Base-by-base conservation (phyloP, 2,329 filamentous ascomycete genomes). In the Mycosphaerella sp. region DNA sequence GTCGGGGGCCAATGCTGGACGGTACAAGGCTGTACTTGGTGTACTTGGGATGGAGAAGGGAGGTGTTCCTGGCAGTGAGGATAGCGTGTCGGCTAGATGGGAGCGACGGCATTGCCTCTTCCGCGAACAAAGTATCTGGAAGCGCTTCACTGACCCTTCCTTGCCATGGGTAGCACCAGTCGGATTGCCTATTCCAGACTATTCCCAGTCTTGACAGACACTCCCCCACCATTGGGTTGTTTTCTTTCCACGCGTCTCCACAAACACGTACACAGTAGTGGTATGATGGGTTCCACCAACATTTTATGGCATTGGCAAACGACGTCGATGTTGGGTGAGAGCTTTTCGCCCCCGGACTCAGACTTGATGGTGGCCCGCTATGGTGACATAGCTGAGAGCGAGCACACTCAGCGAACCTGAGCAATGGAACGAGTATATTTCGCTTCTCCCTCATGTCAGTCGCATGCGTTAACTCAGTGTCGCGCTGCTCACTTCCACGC, bases 81-180 rank as follows among this genome's bases (percentile, higher is more conserved):
- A 51, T 32, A 50, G 47, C 26, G 23, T 48, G 54, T 50, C 54
- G 50, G 55, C 23, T 38, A 23, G 48, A 39, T 44, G 53, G 50
- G 36, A 36, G 47, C 40, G 34, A 29, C 26, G 23, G 26, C 26
- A 23, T 36, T 58, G 41, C 58, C 51, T 26, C 36, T 34, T 45
- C 31, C 10, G 53, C 48, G 41, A 36, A 31, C 43, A 43, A 49
- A 50, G 58, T 36, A 58, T 50, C 47, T 56, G 41, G 45, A 56
- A 58, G 55, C 58, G 55, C 58, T 38, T 10, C 14, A 44, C 8
- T 31, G 32, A 40, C 40, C 12, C 21, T 7, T 10, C 12, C 21
- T 7, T 10, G 31, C 34, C 41, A 26, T 32, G 44, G 34, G 12
- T n/a, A 29, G 31, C 45, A 48, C 41, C 54, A 48, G 21, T 50